These are phyloP conservation scores for Naganishia kalamii DNA, from an alignment of 768 basidiomycete genomes.

Conservation along the genomic window DNA sequence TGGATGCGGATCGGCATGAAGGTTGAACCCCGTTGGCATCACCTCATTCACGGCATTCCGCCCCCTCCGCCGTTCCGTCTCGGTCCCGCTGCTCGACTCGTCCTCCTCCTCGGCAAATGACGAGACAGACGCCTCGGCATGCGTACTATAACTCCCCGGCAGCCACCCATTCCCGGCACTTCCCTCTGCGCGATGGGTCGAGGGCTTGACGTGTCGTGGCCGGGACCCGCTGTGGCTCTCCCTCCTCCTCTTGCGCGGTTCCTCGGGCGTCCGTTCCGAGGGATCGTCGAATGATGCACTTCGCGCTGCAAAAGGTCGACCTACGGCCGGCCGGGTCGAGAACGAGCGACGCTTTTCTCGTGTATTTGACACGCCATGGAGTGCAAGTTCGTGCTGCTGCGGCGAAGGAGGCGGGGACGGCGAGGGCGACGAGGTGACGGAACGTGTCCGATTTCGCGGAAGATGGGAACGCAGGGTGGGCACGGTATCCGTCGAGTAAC, in stretches of 20 bases:
- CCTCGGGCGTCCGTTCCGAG: background rate
- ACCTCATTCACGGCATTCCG: no score
- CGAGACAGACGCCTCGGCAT: background rate
- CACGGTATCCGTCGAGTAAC: no score
- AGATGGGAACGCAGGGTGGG: constrained; percentile 8
- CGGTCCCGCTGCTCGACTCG: constrained; percentile 8
- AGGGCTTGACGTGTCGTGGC: no score
- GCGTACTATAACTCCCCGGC: background rate
- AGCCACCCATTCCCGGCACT: no score
- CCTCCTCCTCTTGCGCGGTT: background rate
- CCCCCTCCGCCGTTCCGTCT: no score
- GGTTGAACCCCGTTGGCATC: no score
- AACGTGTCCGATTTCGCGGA: constrained; percentile 1
- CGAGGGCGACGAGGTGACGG: constrained; percentile 6
- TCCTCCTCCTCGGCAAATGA: constrained; percentile 3
- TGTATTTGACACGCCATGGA: background rate
- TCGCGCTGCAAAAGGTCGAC: background rate
- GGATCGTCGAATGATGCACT: background rate
- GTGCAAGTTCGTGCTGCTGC: background rate
- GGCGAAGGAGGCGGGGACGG: constrained; percentile 1
- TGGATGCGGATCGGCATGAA: no score
- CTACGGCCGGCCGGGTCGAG: background rate
- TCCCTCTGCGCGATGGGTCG: no score
- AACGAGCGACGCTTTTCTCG: background rate
- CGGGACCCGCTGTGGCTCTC: background rate